Conservation (phyloP, 2,329 filamentous ascomycete species). For the Phyllosticta citriasiana region DNA sequence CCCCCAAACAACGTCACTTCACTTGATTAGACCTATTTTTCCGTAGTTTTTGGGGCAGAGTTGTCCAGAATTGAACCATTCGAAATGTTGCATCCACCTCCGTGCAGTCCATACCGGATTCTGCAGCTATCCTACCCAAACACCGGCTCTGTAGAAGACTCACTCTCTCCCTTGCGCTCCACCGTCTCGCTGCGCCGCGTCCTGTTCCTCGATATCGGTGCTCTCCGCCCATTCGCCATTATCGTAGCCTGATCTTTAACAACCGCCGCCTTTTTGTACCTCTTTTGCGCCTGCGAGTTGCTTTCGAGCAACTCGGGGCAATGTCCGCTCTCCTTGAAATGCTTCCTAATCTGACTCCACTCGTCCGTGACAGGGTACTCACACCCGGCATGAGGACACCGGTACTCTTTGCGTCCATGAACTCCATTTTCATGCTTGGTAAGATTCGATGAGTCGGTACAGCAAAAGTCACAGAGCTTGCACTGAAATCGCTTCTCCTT, state of each 20-base stretch:
- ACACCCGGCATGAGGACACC: conserved; percentile 27
- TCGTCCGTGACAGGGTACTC: conserved; percentile 29
- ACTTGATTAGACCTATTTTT: neutral
- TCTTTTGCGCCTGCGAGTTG: conserved; percentile 22
- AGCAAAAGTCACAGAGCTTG: conserved; percentile 29
- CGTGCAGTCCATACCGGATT: neutral
- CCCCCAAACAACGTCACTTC: no score
- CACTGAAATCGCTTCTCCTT: conserved; percentile 29
- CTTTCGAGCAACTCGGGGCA: conserved; percentile 26
- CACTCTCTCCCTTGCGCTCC: conserved; percentile 2
- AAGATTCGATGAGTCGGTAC: conserved; percentile 26
- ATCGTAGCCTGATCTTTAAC: conserved; percentile 7
- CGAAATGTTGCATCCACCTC: neutral
- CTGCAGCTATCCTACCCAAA: neutral
- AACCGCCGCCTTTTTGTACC: conserved; percentile 15
- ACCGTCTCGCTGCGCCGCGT: conserved; percentile 7
- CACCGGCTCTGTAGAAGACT: neutral
- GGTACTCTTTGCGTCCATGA: conserved; percentile 15
- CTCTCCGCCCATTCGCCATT: conserved; percentile 10
- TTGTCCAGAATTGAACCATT: neutral
- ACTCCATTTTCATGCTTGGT: conserved; percentile 25
- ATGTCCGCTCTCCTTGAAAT: conserved; percentile 26
- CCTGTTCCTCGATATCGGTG: conserved; percentile 7
- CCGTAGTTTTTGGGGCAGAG: neutral
- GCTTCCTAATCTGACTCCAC: conserved; percentile 30